Conservation (phyloP, 768 basidiomycete species). For the Hemileccinum rubropunctum region DNA sequence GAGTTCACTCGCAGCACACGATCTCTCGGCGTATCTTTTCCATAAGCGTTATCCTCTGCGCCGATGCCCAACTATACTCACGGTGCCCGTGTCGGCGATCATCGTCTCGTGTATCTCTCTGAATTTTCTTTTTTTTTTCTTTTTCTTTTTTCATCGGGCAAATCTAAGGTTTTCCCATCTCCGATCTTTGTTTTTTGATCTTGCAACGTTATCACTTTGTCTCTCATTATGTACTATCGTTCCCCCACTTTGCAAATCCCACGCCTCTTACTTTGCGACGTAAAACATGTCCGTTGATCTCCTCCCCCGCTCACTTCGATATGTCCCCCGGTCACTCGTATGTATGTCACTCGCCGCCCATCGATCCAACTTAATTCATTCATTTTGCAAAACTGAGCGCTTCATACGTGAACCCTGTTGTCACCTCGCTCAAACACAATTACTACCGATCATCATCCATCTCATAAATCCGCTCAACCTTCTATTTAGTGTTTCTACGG, state of each 20-base stretch:
- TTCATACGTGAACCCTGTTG: too few relatives aligned
- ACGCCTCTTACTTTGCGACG: conserved; percentile 23
- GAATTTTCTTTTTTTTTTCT: too few relatives aligned
- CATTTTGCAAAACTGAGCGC: too few relatives aligned
- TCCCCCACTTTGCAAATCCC: conserved; percentile 33
- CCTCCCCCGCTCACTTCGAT: too few relatives aligned
- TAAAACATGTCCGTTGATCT: conserved; percentile 11
- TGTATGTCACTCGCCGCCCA: too few relatives aligned
- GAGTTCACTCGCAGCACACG: conserved; percentile 12
- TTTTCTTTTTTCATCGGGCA: too few relatives aligned
- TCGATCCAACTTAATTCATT: conserved; percentile 28
- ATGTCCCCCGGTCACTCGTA: too few relatives aligned
- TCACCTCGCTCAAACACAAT: too few relatives aligned
- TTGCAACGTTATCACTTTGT: conserved; percentile 34
- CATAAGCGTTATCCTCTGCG: conserved; percentile 29
- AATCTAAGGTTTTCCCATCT: conserved; percentile 36
- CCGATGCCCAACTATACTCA: background rate
- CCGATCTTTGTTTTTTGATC: conserved; percentile 30
- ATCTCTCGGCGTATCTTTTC: conserved; percentile 30
- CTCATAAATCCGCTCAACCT: conserved; percentile 25
- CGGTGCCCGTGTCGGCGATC: conserved; percentile 22
- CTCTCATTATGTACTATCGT: conserved; percentile 23
- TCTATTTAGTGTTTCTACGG: conserved; percentile 26
- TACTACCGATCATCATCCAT: conserved; percentile 31
- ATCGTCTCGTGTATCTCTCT: too few relatives aligned